Evolutionary conservation across 225 moss, liverwort and hornwort species (phyloP), one percentile per base, ranked within the genome.

Genomic region (Physcomitrium patens): DNA sequence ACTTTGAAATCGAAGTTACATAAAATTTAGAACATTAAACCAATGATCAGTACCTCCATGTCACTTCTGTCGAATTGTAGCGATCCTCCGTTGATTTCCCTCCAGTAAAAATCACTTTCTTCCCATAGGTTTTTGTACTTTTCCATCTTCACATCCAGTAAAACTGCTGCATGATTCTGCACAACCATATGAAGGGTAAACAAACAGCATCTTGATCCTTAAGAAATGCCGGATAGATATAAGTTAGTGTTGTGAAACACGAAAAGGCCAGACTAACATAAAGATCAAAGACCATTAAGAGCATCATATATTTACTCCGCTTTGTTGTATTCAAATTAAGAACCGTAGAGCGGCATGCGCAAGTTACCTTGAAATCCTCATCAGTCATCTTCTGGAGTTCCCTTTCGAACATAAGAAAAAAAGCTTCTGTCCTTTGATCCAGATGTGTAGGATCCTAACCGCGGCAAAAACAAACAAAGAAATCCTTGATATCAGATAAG

Each of bases 111-210:
- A 55, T 76, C 83, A 69, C 91, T 89, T 57, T 97, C 94, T 79
- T 97, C 96, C 94, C 94, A 97, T 28, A 97, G 67, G 58, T 91
- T 97, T 82, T 97, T 97, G 89, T 93, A 77, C 70, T 93, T 97
- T 65, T 97, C 96, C 92, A 92, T 73, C 82, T 97, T 97, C 78
- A 90, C 81, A 73, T 94, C 94, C 76, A 89, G 77, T 20, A 94
- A 67, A 23, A 92, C 84, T 63, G 88, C 81, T 43, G 85, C 86
- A 73, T 92, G 88, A 63, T 79, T 91, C 91, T 96, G 80, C 73
- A 73, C 31, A 42, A 56, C 22, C 54, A 63, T 18, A 45, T 65
- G 10, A 47, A 31, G 43, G 11, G 67, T 41, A 60, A 49, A 64
- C 61, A 54, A 49, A 18, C 41, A 61, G 37, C 31, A 47, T 8